A percentile compares a stretch with the other conserved stretches of the same genome.
These are phyloP conservation scores for Pezicula radicicola DNA, from an alignment of 2,329 filamentous ascomycete genomes.

Conservation along the genomic window DNA sequence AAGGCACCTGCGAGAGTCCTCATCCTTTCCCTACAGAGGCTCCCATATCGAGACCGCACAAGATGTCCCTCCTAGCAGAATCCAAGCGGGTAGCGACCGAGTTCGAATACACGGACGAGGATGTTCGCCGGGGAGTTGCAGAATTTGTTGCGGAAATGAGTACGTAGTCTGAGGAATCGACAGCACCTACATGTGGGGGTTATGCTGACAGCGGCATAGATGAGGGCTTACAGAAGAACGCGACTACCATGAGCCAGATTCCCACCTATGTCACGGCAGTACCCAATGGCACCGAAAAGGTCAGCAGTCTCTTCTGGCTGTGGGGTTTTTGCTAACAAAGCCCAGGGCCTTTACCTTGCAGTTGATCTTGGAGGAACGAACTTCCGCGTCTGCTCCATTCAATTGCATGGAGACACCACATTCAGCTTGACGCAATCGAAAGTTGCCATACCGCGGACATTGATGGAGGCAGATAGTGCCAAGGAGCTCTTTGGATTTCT, in stretches of 20 bases:
- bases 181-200: neutral
- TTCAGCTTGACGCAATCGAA: conserved; percentile 94
- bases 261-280: conserved; percentile 95
- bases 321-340: neutral
- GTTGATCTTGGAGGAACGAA: conserved; percentile 98
- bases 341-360: conserved; percentile 82
- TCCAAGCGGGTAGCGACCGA: conserved; percentile 77
- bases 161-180: conserved; percentile 34
- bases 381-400: conserved; percentile 94
- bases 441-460: conserved; percentile 80
- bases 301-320: conserved; percentile 32
- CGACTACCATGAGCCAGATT: conserved; percentile 87
- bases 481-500: conserved; percentile 89
- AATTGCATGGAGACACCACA: conserved; percentile 89
- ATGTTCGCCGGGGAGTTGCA: conserved; percentile 75
- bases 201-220: conserved; percentile 41
- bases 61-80: conserved; percentile 64
- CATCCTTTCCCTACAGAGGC: conserved; percentile 51
- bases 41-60: conserved; percentile 52
- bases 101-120: conserved; percentile 78
- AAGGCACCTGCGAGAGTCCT: conserved; percentile 52
- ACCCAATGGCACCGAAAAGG: conserved; percentile 97
- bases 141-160: conserved; percentile 88
- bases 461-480: conserved; percentile 87
- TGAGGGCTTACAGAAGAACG: conserved; percentile 76